Base-by-base conservation (phyloP, 2,329 filamentous ascomycete genomes). In the Coniosporium tulheliwenetii region DNA sequence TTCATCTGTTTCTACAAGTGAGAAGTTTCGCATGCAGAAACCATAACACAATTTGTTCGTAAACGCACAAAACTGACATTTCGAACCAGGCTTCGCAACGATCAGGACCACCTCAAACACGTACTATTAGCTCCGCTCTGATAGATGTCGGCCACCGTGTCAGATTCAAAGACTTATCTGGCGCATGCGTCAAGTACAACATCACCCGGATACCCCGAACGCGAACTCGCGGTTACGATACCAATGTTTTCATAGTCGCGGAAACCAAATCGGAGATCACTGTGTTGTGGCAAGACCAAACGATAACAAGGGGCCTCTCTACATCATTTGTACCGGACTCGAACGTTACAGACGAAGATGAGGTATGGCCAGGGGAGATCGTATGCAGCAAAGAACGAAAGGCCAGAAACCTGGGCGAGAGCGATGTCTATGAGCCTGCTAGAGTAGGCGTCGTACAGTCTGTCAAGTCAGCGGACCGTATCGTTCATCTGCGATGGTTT, bases 211-310 rank as follows among this genome's bases (percentile, higher is more conserved):
- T 73, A 26, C 58, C 67, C 16, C 55, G 64, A 8, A 62, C 62
- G 2, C 59, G 67, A 15, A 67, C 64, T 8, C 57, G 69, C 34
- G 73, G 72, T 1, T 75, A 70, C 50, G 73, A 79, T 47, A 53
- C 77, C 46, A 77, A 78, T 44, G 63, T 74, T 2, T 75, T 69
- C 47, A 61, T 66, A 10, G 59, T 77, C 39, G 58, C 66, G 39
- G 60, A 61, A 30, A 69, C 66, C 9, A 59, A 58, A 14, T 70
- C 70, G 2, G 55, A 58, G n/a, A 66, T 68, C 10, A 66, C 59
- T 1, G 67, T 78, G 4, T 66, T 69, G 44, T 79, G 75, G 75
- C 73, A 77, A 48, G 70, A 78, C 49, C 60, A 69, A 12, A 64
- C 63, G 8, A 57, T 68, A 29, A 70, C 69, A 1, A 58, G 60